Conservation (phyloP, 2,329 filamentous ascomycete species). For the Paecilomyces fulvus region DNA sequence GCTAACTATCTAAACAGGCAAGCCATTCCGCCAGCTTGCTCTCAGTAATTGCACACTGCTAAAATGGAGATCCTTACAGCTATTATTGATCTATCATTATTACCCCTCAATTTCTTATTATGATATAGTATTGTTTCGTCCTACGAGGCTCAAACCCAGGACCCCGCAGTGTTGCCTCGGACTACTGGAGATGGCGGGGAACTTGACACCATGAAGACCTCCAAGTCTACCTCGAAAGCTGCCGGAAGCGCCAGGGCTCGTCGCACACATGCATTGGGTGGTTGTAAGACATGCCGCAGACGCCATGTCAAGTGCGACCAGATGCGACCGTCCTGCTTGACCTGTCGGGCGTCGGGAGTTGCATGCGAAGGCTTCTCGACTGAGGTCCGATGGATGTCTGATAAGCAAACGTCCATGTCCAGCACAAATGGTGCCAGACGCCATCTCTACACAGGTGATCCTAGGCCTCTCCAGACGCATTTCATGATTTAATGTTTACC, state of each 20-base stretch:
- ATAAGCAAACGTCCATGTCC: constrained; percentile 6
- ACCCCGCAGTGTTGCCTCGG: neutral
- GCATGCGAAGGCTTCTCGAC: constrained; percentile 23
- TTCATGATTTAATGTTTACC: neutral
- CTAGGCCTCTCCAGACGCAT: neutral
- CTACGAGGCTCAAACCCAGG: neutral
- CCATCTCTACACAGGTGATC: constrained; percentile 23
- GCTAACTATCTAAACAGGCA: neutral
- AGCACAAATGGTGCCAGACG: constrained; percentile 15
- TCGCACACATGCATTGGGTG: constrained; percentile 24
- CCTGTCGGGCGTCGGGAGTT: constrained; percentile 19
- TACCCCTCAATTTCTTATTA: neutral
- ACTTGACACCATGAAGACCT: neutral
- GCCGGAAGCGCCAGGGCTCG: constrained; percentile 8
- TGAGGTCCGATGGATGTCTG: constrained; percentile 22
- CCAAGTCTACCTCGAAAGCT: neutral
- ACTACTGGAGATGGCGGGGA: neutral
- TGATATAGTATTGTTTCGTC: neutral
- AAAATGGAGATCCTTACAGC: neutral
- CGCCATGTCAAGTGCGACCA: constrained; percentile 32
- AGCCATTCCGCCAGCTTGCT: neutral
- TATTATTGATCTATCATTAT: neutral
- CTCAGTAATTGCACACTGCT: neutral
- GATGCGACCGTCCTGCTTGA: constrained; percentile 22
- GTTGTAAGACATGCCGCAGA: constrained; percentile 26